Evolutionary conservation across 108 stramenopile species (phyloP), one percentile per base, ranked within the genome.

Genomic region (Nitzschia sp.): DNA sequence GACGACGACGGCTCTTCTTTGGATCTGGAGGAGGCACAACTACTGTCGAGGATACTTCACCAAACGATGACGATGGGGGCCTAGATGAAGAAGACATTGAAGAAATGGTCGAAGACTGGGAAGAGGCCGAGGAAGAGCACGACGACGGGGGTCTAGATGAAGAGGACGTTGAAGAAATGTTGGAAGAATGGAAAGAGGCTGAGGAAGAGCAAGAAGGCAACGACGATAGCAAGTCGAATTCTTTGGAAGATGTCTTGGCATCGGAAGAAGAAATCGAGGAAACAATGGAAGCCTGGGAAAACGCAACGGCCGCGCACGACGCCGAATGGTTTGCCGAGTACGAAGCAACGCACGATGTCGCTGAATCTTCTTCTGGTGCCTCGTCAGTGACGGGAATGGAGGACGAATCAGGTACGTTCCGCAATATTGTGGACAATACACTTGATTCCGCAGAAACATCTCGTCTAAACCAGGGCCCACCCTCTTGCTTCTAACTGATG

Each of bases 21-120:
- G n/a, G n/a, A n/a, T n/a, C n/a, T n/a, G n/a, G n/a, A n/a, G n/a
- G n/a, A n/a, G n/a, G n/a, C n/a, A n/a, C n/a, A n/a, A n/a, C n/a
- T n/a, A n/a, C n/a, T 26, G 61, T 62, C 24, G 38, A 42, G 9
- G 61, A 42, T 23, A 62, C 61, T 15, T n/a, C 28, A 21, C 61
- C 61, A 9, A 26, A 45, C 49, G 49, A 51, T 5, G 49, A 51
- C 11, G 4, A 51, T 21, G 49, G 38, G 15, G 38, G 15, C 38
- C 11, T 11, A 42, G 11, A 42, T 42, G 38, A 11, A 42, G 38
- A 51, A n/a, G 21, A 17, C 11, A 51, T 21, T 25, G 56, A 29
- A 31, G 56, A 30, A 6, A 2, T 57, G 23, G 29, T 11, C 31
- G 51, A 19, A 53, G 18, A 6, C 21, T 4, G 6, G 5, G 51